Conservation (phyloP, 768 basidiomycete species). For the Psilocybe sp. region DNA sequence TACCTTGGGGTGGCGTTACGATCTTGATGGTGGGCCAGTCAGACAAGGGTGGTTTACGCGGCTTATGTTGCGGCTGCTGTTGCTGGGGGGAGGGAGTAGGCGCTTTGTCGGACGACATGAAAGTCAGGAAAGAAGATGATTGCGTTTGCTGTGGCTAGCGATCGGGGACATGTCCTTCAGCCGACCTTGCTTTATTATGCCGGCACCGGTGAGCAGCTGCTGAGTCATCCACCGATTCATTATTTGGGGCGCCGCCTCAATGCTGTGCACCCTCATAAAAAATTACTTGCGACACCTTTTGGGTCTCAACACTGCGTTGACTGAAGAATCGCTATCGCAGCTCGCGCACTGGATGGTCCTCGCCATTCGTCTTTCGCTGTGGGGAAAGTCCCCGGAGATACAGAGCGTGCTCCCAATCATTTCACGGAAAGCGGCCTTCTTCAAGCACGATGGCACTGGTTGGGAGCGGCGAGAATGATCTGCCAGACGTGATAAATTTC, state of each 20-base stretch:
- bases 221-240: conserved; percentile 3
- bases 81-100: conserved; percentile 18
- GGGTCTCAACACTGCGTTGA: conserved; percentile 38
- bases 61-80: conserved; percentile 29
- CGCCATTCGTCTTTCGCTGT: conserved; percentile 58
- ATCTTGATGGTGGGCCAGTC: conserved; percentile 56
- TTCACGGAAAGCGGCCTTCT: conserved; percentile 71
- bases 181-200: too few species aligned
- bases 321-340: conserved; percentile 87
- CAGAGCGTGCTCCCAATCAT: conserved; percentile 61
- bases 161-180: conserved; percentile 1
- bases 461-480: conserved; percentile 49
- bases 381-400: conserved; percentile 95
- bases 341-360: conserved; percentile 61
- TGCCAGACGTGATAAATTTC: conserved; percentile 24
- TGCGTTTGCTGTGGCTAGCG: conserved; percentile 9
- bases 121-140: conserved; percentile 12
- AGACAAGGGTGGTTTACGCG: conserved; percentile 37
- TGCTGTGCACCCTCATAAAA: conserved; percentile 3
- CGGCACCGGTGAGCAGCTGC: not conserved
- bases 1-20: conserved; percentile 49
- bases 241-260: conserved; percentile 20
- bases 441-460: conserved; percentile 65
- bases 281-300: conserved; percentile 21
- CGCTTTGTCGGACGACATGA: conserved; percentile 31